Evolutionary conservation across 2,329 filamentous ascomycete species (phyloP).

Genomic region (Colletotrichum sp.): DNA sequence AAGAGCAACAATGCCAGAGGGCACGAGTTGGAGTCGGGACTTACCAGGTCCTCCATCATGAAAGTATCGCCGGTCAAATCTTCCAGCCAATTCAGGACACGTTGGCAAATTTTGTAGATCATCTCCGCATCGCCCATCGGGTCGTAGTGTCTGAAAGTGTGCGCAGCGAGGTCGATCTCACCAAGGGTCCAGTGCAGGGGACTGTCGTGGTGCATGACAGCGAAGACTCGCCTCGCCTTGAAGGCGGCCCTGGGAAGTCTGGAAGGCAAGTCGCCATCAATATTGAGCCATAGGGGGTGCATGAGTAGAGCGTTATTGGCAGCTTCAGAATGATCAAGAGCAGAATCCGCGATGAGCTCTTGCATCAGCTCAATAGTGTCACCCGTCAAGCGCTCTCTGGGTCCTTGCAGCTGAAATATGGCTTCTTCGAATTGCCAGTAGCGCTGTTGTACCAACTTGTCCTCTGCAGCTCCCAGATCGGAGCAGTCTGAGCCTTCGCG

Average conservation of each 20-base stretch:
- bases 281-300: constrained; percentile 51
- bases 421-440: background rate
- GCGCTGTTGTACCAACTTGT: background rate
- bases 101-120: background rate
- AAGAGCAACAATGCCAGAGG: background rate
- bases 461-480: background rate
- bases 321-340: background rate
- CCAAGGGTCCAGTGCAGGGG: background rate
- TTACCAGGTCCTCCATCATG: background rate
- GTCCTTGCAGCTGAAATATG: background rate
- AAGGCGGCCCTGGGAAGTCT: constrained; percentile 42
- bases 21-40: background rate
- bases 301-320: background rate
- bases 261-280: constrained; percentile 47
- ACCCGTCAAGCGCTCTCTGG: background rate
- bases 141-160: background rate
- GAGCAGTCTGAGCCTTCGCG: background rate
- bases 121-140: background rate
- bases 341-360: background rate
- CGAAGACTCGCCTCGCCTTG: constrained; percentile 32
- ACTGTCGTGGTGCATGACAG: background rate
- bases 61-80: background rate
- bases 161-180: background rate
- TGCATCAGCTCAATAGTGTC: background rate
- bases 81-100: background rate